Percentiles rank a stretch among this genome's conserved stretches.
These are phyloP conservation scores for Porcisia deanei DNA, from an alignment of 208 protist genomes.

Conservation along the genomic window DNA sequence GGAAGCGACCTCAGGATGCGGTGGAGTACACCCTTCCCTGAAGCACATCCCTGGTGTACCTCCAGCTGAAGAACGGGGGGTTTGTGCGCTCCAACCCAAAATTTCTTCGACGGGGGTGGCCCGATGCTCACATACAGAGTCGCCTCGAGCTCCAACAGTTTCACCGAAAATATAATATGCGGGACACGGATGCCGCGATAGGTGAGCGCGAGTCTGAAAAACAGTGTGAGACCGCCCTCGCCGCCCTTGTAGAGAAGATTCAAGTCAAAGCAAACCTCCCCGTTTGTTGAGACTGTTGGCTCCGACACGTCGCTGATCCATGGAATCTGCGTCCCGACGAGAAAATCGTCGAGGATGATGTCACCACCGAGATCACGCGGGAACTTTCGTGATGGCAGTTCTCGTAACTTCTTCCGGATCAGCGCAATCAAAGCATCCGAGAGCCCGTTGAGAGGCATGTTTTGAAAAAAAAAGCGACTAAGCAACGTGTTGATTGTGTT, in stretches of 20 bases:
- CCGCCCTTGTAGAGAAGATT: conserved; percentile 79
- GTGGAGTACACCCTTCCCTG: conserved; percentile 63
- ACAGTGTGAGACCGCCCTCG: conserved; percentile 58
- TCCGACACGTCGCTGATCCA: conserved; percentile 72
- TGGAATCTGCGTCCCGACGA: conserved; percentile 69
- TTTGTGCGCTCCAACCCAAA: conserved; percentile 78
- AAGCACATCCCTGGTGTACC: conserved; percentile 62
- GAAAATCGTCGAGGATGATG: conserved; percentile 78
- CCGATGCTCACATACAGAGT: conserved; percentile 81
- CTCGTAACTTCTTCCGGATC: conserved; percentile 67
- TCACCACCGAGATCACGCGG: conserved; percentile 69
- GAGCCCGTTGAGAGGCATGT: conserved; percentile 57
- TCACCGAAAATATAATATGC: conserved; percentile 66
- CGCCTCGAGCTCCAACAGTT: conserved; percentile 59
- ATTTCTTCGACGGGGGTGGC: conserved; percentile 82
- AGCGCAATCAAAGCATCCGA: conserved; percentile 41
- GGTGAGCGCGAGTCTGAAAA: conserved; percentile 65
- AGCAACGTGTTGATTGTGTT: conserved; percentile 76
- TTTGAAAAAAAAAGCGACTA: conserved; percentile 80
- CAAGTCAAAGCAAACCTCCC: conserved; percentile 85
- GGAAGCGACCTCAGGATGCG: conserved; percentile 78
- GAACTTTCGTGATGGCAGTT: conserved; percentile 69
- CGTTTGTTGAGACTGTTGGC: conserved; percentile 56
- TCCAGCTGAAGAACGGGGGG: conserved; percentile 58
- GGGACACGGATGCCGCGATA: conserved; percentile 82